phyloP scores from a whole-genome alignment of 257 asterid species.

The Penstemon eatonii region DNA sequence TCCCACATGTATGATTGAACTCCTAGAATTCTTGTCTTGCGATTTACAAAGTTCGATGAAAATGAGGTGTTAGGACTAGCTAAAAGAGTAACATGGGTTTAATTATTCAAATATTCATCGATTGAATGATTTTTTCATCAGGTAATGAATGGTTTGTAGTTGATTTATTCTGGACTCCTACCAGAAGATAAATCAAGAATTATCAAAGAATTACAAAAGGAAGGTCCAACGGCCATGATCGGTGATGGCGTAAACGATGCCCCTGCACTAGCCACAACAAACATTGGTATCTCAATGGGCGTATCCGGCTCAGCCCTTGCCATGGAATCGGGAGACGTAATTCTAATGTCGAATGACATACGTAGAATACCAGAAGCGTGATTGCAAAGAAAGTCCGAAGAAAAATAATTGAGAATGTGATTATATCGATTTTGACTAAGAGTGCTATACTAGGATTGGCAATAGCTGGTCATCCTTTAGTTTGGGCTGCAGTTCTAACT shows the following conservation, averaged over 20 bases:
- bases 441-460: conserved; percentile 64
- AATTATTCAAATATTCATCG: neutral
- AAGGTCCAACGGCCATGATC: conserved; percentile 71
- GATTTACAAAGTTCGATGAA: too few species aligned
- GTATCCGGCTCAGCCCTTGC: conserved; percentile 85
- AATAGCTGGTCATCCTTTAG: conserved; percentile 79
- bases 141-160: conserved; percentile 61
- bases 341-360: conserved; percentile 83
- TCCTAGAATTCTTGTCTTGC: too few species aligned
- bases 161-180: conserved; percentile 62
- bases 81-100: too few species aligned
- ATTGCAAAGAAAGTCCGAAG: conserved; percentile 54
- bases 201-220: conserved; percentile 56
- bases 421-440: conserved; percentile 52
- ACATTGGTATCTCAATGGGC: conserved; percentile 90
- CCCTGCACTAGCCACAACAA: conserved; percentile 77
- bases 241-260: conserved; percentile 93
- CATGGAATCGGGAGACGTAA: conserved; percentile 65
- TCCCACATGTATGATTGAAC: too few species aligned
- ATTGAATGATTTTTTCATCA: conserved; percentile 18
- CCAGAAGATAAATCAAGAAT: conserved; percentile 72
- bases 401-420: conserved; percentile 65
- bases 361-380: conserved; percentile 59
- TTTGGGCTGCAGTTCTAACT: conserved; percentile 83
- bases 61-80: too few species aligned